A percentile compares a stretch with the other conserved stretches of the same genome.
Conservation (phyloP, 306 rosid species). For the Rubus parviflorus region DNA sequence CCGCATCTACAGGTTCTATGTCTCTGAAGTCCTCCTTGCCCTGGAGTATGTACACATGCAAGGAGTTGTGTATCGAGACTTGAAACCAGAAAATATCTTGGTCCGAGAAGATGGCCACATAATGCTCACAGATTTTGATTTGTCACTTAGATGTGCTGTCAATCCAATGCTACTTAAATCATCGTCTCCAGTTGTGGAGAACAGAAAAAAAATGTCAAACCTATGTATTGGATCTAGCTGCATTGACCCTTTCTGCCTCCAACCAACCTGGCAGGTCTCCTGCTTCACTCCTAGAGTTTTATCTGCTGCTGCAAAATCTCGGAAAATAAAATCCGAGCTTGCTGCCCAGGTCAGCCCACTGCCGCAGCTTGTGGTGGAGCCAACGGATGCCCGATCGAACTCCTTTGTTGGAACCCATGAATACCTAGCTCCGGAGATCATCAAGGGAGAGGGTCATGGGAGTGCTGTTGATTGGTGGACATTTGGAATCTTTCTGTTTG, state of each 20-base stretch:
- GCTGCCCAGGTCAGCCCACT: conserved; percentile 67
- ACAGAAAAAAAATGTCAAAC: conserved; percentile 54
- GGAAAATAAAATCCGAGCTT: conserved; percentile 66
- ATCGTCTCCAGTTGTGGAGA: conserved; percentile 56
- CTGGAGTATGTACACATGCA: conserved; percentile 96
- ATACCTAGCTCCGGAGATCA: conserved; percentile 95
- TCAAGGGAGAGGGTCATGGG: conserved; percentile 87
- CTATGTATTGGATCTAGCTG: conserved; percentile 82
- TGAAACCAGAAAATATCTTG: conserved; percentile 90
- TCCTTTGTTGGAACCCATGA: conserved; percentile 97
- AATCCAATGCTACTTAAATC: conserved; percentile 70
- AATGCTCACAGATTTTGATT: conserved; percentile 93
- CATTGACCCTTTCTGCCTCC: conserved; percentile 94
- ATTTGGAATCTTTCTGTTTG: conserved; percentile 83
- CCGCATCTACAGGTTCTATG: conserved; percentile 68
- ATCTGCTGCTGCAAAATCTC: conserved; percentile 67
- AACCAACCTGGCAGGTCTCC: conserved; percentile 94
- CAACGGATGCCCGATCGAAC: conserved; percentile 84
- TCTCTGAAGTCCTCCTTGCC: conserved; percentile 91
- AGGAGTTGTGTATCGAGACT: conserved; percentile 93
- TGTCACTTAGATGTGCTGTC: conserved; percentile 87
- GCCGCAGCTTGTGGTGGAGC: conserved; percentile 94
- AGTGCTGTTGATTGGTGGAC: conserved; percentile 99
- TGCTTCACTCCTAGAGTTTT: conserved; percentile 88
- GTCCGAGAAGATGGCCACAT: conserved; percentile 99